A percentile compares a stretch with the other conserved stretches of the same genome.
These are phyloP conservation scores for Magnolia changhungtana DNA, from an alignment of 164 flowering plant genomes.

Conservation along the genomic window DNA sequence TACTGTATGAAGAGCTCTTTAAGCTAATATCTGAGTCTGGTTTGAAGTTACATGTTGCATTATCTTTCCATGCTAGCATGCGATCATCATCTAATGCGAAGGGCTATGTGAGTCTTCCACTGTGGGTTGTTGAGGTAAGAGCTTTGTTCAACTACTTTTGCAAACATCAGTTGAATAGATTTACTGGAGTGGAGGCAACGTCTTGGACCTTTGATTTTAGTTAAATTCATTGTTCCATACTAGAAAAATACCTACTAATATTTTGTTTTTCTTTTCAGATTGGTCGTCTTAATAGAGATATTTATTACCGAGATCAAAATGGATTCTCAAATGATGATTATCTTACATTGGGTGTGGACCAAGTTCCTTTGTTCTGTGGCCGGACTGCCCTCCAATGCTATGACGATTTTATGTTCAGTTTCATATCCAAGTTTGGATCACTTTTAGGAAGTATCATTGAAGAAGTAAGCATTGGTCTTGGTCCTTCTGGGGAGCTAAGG, in stretches of 20 bases:
- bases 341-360: conserved; percentile 57
- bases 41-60: conserved; percentile 54
- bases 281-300: conserved; percentile 43
- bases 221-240: no score
- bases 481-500: conserved; percentile 68
- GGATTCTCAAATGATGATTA: conserved; percentile 50
- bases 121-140: conserved; percentile 48
- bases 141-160: no score
- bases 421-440: conserved; percentile 38
- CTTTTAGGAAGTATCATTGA: conserved; percentile 49
- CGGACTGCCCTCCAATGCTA: conserved; percentile 62
- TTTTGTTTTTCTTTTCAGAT: conserved; percentile 34
- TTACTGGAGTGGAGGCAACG: no score
- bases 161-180: no score
- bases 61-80: conserved; percentile 50
- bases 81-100: conserved; percentile 18
- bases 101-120: conserved; percentile 43
- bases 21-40: conserved; percentile 40
- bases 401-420: conserved; percentile 55
- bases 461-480: conserved; percentile 61
- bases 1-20: conserved; percentile 50
- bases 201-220: no score
- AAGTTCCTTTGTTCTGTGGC: conserved; percentile 46
- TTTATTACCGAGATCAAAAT: conserved; percentile 47
- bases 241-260: background rate